Evolutionary conservation across 345 rosid species (phyloP), one percentile per base, ranked within the genome.

Genomic region (Zanthoxylum bungeanum): DNA sequence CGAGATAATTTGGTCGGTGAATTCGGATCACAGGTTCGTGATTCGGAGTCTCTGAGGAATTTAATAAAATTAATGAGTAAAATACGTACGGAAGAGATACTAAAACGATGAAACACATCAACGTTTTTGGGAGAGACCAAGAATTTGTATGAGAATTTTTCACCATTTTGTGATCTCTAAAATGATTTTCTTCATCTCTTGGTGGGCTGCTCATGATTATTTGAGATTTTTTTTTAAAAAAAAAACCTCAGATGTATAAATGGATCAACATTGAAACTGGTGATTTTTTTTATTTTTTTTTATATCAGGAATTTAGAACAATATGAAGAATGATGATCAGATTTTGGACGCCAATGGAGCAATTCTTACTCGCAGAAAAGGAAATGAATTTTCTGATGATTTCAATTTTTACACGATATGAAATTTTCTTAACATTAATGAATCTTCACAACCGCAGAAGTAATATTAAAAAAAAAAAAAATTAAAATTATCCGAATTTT

Each of bases 21-120:
- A 67, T 11, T 21, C 42, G 75, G 31, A 72, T 24, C 0, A 14
- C 14, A 16, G 21, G 24, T 28, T 19, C 21, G 28, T 36, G 60
- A 52, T 19, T 30, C 33, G 75, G 25, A 11, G 74, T 3, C 27
- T 56, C 47, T 28, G 79, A 50, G 24, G 68, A 66, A 56, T 46
- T 60, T 55, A 70, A 19, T 27, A 78, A 51, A 17, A 58, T 73
- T n/a, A 81, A 51, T 5, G 75, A 69, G 74, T 79, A 84, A 19
- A 77, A 52, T 31, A 79, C 5, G 51, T 55, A 75, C 22, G 75
- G 21, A 34, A 73, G 1, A 51, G 80, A 79, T 64, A 79, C 17
- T 36, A 70, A 22, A 62, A 73, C 25, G 52, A 79, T 63, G 68
- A 78, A 70, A 63, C 27, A 73, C 57, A 66, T 10, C 64, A 79